Conservation (phyloP, 1,284 basidiomycete genomes). For the Ceratobasidium sp. region DNA sequence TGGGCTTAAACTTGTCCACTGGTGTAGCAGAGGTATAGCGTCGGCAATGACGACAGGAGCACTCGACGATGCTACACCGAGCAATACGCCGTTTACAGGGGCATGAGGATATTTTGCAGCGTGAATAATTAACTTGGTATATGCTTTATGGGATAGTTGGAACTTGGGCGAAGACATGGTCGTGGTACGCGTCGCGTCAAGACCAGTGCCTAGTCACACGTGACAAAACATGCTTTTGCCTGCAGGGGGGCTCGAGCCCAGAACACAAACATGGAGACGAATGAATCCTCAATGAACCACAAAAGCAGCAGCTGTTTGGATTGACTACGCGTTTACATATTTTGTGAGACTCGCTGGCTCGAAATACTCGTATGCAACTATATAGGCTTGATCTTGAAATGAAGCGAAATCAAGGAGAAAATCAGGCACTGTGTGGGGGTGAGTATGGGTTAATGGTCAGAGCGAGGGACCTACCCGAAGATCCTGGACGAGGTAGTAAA, state of each 20-base stretch:
- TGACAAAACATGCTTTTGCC: not conserved
- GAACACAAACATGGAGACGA: not conserved
- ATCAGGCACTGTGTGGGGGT: conserved; percentile 78
- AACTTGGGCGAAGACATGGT: conserved; percentile 53
- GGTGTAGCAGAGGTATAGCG: conserved; percentile 74
- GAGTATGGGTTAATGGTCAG: not conserved
- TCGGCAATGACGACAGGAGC: conserved; percentile 59
- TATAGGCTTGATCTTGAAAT: conserved; percentile 99
- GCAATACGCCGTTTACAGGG: conserved; percentile 69
- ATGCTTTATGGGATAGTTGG: conserved; percentile 61
- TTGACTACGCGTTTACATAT: not conserved
- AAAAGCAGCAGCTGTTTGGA: not conserved
- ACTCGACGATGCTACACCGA: conserved; percentile 53
- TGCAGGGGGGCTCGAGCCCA: not conserved
- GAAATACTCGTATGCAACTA: conserved; percentile 48
- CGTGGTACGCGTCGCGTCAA: not conserved
- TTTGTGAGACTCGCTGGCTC: not conserved
- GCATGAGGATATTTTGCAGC: conserved; percentile 74
- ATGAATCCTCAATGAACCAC: not conserved
- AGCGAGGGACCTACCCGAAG: conserved; percentile 70
- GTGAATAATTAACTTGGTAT: conserved; percentile 71
- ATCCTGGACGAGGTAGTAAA: conserved; percentile 98
- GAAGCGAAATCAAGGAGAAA: conserved; percentile 95
- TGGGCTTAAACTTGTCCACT: conserved; percentile 77
- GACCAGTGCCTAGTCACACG: conserved; percentile 17